Evolutionary conservation across 805 yeast genomes (phyloP).

Genomic region (Candida ponderosae): DNA sequence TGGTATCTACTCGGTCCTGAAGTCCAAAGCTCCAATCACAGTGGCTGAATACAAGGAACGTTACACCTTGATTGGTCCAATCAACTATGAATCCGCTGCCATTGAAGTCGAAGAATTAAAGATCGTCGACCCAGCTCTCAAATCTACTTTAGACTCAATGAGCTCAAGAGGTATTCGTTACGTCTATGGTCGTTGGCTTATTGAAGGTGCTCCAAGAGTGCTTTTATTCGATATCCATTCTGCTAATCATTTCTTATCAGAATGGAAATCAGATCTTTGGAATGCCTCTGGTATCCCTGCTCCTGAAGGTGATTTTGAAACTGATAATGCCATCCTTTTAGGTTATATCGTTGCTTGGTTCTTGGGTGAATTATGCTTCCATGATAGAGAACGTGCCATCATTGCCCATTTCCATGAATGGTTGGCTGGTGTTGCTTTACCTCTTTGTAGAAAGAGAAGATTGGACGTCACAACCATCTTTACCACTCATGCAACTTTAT

Average conservation of each 20-base stretch:
- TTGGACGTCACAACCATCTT: slow-evolving; percentile 92
- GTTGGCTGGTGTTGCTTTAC: slow-evolving; percentile 95
- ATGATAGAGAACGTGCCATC: slow-evolving; percentile 81
- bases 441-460: slow-evolving; percentile 83
- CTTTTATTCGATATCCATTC: slow-evolving; percentile 79
- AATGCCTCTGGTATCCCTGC: slow-evolving; percentile 85
- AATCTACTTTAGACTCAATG: slow-evolving; percentile 71
- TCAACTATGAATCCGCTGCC: slow-evolving; percentile 64
- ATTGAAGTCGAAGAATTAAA: slow-evolving; percentile 77
- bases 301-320: slow-evolving; percentile 81
- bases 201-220: slow-evolving; percentile 96
- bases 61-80: slow-evolving; percentile 82
- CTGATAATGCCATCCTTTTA: slow-evolving; percentile 85
- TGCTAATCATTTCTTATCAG: slow-evolving; percentile 64
- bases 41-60: slow-evolving; percentile 87
- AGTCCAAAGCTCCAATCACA: slow-evolving; percentile 94
- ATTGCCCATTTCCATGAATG: slow-evolving; percentile 96
- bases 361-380: slow-evolving; percentile 83
- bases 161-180: slow-evolving; percentile 69
- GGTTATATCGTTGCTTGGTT: slow-evolving; percentile 98
- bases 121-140: slow-evolving; percentile 45
- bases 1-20: slow-evolving; percentile 93
- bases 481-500: slow-evolving; percentile 94
- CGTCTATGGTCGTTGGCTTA: slow-evolving; percentile 92
- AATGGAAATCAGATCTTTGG: slow-evolving; percentile 96